Base-by-base conservation (phyloP, 2,329 filamentous ascomycete genomes). In the Pseudogymnoascus sp. region DNA sequence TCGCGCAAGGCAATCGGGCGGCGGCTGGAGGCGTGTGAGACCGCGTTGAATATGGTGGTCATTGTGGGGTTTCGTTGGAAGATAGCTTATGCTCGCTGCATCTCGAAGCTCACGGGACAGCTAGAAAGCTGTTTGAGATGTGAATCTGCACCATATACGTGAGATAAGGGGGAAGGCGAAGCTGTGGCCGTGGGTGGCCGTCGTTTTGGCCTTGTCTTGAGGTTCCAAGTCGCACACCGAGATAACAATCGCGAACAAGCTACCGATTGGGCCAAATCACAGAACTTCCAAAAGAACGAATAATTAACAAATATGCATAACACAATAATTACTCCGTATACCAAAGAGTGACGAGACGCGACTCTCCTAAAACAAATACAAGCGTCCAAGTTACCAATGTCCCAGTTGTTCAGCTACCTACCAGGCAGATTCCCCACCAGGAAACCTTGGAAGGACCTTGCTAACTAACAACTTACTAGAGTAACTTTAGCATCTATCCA, bases 1-100 rank as follows among this genome's bases (percentile, higher is more conserved):
- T 86, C 84, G 73, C 82, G 81, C 64, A 86, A 77, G 63, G 78
- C 77, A 61, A 78, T 72, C 38, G 78, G 81, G 70, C 85, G 84
- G 70, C 84, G 84, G 37, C 62, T 67, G 16, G 69, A 69, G 5
- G 69, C 68, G 50, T 70, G 69, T 16, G 59, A 60, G 12, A 60
- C 38, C 34, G 53, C 70, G 34, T 65, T 65, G 60, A 56, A 67
- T 63, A 67, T 5, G 71, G 70, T 67, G 66, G 66, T 62, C 23
- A 46, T 63, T 18, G 34, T 63, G 28, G 59, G 28, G 6, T 18
- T 23, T 60, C 3, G 34, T 21, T 60, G 14, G 25, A 40, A 14
- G 18, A 12, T 36, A 31, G 34, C 59, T 25, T 21, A 36, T 31
- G 25, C 28, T 34, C 16, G 11, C 50, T 34, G 50, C 50, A 56